Evolutionary conservation across 2,329 filamentous ascomycete genomes (phyloP).

Genomic region (Colletotrichum cereale): DNA sequence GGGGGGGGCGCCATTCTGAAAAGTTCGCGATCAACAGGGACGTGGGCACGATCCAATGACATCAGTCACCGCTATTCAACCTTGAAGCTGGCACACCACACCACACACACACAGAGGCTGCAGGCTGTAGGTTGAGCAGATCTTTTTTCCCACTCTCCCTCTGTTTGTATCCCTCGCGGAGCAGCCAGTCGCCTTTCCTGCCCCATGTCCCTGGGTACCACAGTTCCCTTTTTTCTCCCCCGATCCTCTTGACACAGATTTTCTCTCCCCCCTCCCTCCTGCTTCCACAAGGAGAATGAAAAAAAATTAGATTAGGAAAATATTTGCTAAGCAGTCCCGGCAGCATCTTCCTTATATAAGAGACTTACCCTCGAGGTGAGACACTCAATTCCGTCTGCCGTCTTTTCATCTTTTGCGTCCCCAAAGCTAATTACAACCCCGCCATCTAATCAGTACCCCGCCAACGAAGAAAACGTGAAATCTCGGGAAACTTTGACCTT

Average conservation of each 20-base stretch:
- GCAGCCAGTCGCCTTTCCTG: neutral
- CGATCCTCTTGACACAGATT: conserved; percentile 1
- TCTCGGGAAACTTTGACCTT: neutral
- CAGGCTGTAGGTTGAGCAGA: neutral
- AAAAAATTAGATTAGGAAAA: neutral
- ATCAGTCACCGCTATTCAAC: conserved; percentile 31
- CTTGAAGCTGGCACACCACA: conserved; percentile 11
- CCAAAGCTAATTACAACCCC: conserved; percentile 22
- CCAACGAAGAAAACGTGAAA: conserved; percentile 13
- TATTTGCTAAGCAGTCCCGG: conserved; percentile 35
- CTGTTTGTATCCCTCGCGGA: neutral
- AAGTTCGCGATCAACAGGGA: conserved; percentile 38
- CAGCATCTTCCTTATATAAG: conserved; percentile 19
- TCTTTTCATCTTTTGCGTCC: conserved; percentile 42
- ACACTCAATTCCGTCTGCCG: conserved; percentile 40
- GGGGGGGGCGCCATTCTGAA: conserved; percentile 18
- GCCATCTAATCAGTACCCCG: conserved; percentile 26
- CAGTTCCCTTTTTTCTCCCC: conserved; percentile 13
- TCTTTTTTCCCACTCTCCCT: neutral
- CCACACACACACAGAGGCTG: neutral
- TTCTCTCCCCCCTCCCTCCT: neutral
- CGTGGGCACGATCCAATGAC: conserved; percentile 33
- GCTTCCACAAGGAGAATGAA: neutral
- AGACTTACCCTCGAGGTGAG: conserved; percentile 3
- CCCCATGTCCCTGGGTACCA: conserved; percentile 13